phyloP scores from a whole-genome alignment of 106 monocot species.

The Dendrobium huoshanense region DNA sequence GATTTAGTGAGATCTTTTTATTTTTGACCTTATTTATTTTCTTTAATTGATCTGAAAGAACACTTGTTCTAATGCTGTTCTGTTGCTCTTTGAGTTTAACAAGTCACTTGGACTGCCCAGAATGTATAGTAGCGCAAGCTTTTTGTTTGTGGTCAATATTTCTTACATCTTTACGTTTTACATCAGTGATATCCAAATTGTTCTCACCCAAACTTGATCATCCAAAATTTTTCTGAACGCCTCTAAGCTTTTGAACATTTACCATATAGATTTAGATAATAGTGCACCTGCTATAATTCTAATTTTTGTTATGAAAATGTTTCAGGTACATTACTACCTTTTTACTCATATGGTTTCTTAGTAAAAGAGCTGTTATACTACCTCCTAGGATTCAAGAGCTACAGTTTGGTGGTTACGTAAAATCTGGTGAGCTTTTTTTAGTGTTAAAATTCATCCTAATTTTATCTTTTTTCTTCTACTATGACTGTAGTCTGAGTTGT shows the following conservation, averaged over 20 bases:
- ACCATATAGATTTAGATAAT: background rate
- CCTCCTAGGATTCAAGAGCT: slow-evolving; percentile 70
- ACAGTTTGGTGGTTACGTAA: slow-evolving; percentile 79
- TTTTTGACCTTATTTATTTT: background rate
- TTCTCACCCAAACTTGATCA: background rate
- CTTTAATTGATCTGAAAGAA: background rate
- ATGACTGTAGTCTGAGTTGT: background rate
- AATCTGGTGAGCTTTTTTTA: slow-evolving; percentile 60
- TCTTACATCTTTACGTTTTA: background rate
- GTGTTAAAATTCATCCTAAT: background rate
- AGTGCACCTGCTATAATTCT: background rate
- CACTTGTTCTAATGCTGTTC: background rate
- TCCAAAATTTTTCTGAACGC: slow-evolving; percentile 1
- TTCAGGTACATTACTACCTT: slow-evolving; percentile 69
- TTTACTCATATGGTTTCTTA: slow-evolving; percentile 74
- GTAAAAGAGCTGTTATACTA: slow-evolving; percentile 72
- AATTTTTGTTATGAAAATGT: slow-evolving; percentile 6
- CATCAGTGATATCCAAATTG: background rate
- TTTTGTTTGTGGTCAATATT: background rate
- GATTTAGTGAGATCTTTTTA: background rate
- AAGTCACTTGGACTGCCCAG: background rate
- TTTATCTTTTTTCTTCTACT: background rate
- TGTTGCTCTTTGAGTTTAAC: background rate
- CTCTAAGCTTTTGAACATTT: background rate
- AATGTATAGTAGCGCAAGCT: background rate